Percentiles rank a stretch among this genome's conserved stretches.
Evolutionary conservation across 1,139 yeast genomes (phyloP).

Genomic region (Casaregolazyma lundiana): DNA sequence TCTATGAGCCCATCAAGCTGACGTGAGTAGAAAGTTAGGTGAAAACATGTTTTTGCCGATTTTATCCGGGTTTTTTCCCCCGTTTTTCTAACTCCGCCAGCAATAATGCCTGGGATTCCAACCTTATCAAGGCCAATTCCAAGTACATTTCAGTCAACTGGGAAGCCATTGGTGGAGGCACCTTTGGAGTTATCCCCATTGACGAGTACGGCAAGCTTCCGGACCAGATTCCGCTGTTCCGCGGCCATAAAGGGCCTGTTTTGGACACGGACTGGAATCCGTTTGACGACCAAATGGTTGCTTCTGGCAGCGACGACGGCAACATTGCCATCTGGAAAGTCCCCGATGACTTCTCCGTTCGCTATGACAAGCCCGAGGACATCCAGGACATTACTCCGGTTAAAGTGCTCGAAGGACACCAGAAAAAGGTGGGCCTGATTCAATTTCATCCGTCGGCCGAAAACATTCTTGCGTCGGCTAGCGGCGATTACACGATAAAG

Average conservation of each 20-base stretch:
- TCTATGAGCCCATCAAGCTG: slow-evolving; percentile 71
- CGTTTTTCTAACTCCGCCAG: slow-evolving; percentile 35
- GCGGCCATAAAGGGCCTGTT: slow-evolving; percentile 95
- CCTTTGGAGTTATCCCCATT: slow-evolving; percentile 88
- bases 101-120: slow-evolving; percentile 91
- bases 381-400: slow-evolving; percentile 67
- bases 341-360: slow-evolving; percentile 74
- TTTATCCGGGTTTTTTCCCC: background rate
- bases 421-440: slow-evolving; percentile 92
- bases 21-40: slow-evolving; percentile 25
- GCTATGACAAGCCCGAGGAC: slow-evolving; percentile 46
- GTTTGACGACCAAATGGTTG: slow-evolving; percentile 69
- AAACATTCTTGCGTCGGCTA: slow-evolving; percentile 80
- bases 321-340: slow-evolving; percentile 82
- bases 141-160: slow-evolving; percentile 82
- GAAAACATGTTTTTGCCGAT: background rate
- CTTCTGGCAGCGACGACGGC: slow-evolving; percentile 89
- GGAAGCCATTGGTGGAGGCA: slow-evolving; percentile 97
- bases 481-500: slow-evolving; percentile 85
- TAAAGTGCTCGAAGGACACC: slow-evolving; percentile 74
- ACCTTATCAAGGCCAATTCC: slow-evolving; percentile 53
- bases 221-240: slow-evolving; percentile 83
- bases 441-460: slow-evolving; percentile 84
- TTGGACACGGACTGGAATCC: slow-evolving; percentile 94
- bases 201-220: slow-evolving; percentile 90